A percentile compares a stretch with the other conserved stretches of the same genome.
Conservation (phyloP, 495 filamentous ascomycete species). For the Tuber indicum region DNA sequence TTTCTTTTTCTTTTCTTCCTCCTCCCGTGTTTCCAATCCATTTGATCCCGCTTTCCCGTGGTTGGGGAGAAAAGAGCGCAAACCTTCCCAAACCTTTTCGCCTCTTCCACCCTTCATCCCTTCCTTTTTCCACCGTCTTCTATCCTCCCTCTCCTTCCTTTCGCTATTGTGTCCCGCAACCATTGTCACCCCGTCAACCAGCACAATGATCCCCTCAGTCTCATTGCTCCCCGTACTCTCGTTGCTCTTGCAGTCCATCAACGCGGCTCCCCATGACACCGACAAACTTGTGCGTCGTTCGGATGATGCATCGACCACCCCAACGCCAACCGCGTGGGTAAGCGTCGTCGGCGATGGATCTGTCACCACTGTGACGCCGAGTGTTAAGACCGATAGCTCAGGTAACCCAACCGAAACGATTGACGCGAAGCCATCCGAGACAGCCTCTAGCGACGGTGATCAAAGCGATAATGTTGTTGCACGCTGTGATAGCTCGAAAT, state of each 20-base stretch:
- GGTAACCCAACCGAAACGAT: constrained; percentile 20
- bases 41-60: not conserved
- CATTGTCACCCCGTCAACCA: not conserved
- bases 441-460: constrained; percentile 4
- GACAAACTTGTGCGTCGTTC: constrained; percentile 8
- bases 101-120: not conserved
- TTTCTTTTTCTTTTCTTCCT: not conserved
- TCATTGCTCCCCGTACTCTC: constrained; percentile 15
- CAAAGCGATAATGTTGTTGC: constrained; percentile 13
- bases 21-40: not conserved
- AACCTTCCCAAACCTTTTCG: not conserved
- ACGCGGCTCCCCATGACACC: constrained; percentile 12
- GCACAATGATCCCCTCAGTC: constrained; percentile 19
- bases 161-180: not conserved
- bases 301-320: constrained; percentile 12
- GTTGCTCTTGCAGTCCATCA: constrained; percentile 13
- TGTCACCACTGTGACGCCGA: constrained; percentile 21
- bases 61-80: not conserved
- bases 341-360: constrained; percentile 22
- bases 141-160: not conserved
- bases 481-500: constrained; percentile 24
- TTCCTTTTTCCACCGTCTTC: not conserved
- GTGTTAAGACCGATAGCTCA: constrained; percentile 17
- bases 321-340: constrained; percentile 22
- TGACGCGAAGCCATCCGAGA: constrained; percentile 14